Evolutionary conservation across 2,329 filamentous ascomycete species (phyloP).

Genomic region (Sclerotinia borealis): DNA sequence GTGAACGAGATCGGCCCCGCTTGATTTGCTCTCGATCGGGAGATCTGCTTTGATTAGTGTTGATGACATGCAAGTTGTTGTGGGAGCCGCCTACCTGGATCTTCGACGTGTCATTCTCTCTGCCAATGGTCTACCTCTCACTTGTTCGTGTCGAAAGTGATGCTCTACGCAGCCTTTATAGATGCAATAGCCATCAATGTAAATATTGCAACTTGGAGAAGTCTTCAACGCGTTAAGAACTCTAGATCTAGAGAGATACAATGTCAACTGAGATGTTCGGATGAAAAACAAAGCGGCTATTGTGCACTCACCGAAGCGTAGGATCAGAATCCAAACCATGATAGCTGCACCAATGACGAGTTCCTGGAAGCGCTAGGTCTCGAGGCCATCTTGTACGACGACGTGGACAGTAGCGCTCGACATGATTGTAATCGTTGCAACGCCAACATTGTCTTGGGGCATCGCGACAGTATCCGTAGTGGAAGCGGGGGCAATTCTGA

Average conservation of each 20-base stretch:
- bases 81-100: background rate
- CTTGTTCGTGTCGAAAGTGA: constrained; percentile 14
- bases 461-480: constrained; percentile 20
- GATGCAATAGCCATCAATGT: constrained; percentile 20
- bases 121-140: constrained; percentile 14
- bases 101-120: constrained; percentile 14
- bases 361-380: constrained; percentile 20
- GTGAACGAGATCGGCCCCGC: constrained; percentile 1
- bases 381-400: constrained; percentile 11
- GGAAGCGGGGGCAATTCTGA: constrained; percentile 22
- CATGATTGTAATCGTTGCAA: constrained; percentile 20
- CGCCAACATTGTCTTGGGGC: constrained; percentile 17
- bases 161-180: constrained; percentile 19
- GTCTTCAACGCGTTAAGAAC: constrained; percentile 22
- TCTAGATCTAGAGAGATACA: constrained; percentile 8
- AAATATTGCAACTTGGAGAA: constrained; percentile 23
- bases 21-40: background rate
- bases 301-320: background rate
- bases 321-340: constrained; percentile 19
- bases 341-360: constrained; percentile 20
- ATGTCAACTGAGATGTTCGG: background rate
- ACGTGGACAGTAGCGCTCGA: constrained; percentile 23
- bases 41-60: background rate
- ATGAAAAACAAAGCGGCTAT: background rate
- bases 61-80: background rate